Evolutionary conservation across 768 basidiomycete genomes (phyloP).

Genomic region (Tulasnella sp.): DNA sequence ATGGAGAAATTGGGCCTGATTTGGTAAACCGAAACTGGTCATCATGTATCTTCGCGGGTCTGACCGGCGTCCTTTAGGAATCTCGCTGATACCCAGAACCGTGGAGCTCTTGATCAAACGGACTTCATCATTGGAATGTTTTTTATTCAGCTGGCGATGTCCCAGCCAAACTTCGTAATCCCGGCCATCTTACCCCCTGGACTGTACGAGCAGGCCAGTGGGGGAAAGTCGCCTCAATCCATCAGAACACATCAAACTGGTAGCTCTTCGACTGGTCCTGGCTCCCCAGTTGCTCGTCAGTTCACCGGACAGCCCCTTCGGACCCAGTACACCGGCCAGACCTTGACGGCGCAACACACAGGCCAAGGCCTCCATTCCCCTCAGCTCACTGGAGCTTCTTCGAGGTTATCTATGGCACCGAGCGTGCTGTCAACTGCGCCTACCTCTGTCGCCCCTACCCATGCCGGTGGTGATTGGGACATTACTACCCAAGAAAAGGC

Average conservation of each 20-base stretch:
- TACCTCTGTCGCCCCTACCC: constrained; percentile 5
- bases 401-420: constrained; percentile 19
- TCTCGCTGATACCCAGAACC: constrained; percentile 88
- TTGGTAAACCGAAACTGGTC: constrained; percentile 46
- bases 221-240: constrained; percentile 17
- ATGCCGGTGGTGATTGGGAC: constrained; percentile 54
- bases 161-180: constrained; percentile 58
- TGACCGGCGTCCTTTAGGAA: constrained; percentile 45
- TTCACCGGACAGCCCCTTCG: constrained; percentile 32
- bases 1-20: constrained; percentile 86
- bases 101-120: constrained; percentile 77
- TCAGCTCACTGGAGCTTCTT: background rate
- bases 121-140: constrained; percentile 97
- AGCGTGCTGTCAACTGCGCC: constrained; percentile 13
- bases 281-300: background rate
- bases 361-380: constrained; percentile 37
- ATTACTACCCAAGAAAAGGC: constrained; percentile 74
- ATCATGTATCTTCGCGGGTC: background rate
- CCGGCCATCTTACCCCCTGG: constrained; percentile 72
- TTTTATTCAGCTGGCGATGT: constrained; percentile 90
- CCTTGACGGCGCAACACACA: constrained; percentile 35
- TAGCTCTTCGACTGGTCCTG: background rate
- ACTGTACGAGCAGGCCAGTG: constrained; percentile 70
- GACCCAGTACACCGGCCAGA: constrained; percentile 45
- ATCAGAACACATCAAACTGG: constrained; percentile 11